Base-by-base conservation (phyloP, 148 eudicot species). In the Amaranthus cruentus region DNA sequence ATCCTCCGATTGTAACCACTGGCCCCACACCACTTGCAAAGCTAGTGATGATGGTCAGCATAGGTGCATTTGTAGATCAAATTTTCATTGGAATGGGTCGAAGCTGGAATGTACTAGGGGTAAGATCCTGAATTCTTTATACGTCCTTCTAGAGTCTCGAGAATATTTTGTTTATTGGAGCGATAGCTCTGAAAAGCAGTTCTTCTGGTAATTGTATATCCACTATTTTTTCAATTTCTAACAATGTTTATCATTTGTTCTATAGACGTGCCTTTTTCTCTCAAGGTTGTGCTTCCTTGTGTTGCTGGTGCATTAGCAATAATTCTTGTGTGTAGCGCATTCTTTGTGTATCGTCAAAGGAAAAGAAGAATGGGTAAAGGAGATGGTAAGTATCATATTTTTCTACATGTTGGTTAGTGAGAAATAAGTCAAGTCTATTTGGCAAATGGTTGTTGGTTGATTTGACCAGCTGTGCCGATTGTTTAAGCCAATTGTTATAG, bases 21-120 rank as follows among this genome's bases (percentile, higher is more conserved):
- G 77, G 77, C 51, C 55, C 7, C 71, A 66, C 56, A 74, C 77
- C 55, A 55, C 71, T 48, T 74, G 77, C 64, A 74, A 74, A 51
- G 54, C 71, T 5, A 48, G 55, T 47, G 48, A 57, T 65, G 62
- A 46, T 14, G 71, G 77, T 66, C 11, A 55, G 47, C 46, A 5
- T 70, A 74, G 77, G 71, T 74, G 77, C n/a, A 56, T 66, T 66
- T 74, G 77, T 57, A 64, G 43, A 73, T 64, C 64, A 47, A 55
- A 66, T 46, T 66, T 56, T 4, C 47, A 38, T n/a, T 74, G 77
- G 77, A 55, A 65, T 66, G 71, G 64, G 18, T 6, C 0, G 55
- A 66, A 12, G 55, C 11, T 66, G 64, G 66, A 15, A 47, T 74
- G 77, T 66, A 56, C 11, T 14, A 65, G 15, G 47, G 71, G 77